These are phyloP conservation scores for Sindora glabra DNA, from an alignment of 306 rosid genomes.

Conservation along the genomic window DNA sequence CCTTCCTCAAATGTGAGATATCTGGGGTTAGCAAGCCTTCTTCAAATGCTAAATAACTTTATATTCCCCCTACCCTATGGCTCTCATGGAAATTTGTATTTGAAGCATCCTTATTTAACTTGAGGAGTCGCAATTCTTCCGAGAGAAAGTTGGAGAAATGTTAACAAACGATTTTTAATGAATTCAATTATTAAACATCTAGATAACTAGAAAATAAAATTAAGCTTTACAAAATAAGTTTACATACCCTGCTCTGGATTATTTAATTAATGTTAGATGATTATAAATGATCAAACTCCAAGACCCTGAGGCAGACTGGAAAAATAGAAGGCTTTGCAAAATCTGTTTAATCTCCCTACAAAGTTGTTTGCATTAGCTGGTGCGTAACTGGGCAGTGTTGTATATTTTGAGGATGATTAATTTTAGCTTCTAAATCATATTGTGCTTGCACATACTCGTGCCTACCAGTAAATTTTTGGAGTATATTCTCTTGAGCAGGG, in stretches of 20 bases:
- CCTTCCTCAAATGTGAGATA: conserved; percentile 10
- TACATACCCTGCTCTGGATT: background rate
- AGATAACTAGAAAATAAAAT: background rate
- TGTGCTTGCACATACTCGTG: background rate
- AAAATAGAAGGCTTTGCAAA: background rate
- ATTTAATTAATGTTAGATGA: background rate
- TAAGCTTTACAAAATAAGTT: conserved; percentile 2
- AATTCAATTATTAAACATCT: background rate
- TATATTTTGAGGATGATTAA: conserved; percentile 1
- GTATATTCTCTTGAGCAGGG: too few species aligned
- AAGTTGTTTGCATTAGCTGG: conserved; percentile 2
- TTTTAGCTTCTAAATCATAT: background rate
- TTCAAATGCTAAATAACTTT: background rate
- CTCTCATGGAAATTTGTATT: background rate
- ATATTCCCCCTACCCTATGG: background rate
- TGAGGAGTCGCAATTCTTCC: too few species aligned
- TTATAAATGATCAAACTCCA: background rate
- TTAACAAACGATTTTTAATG: too few species aligned
- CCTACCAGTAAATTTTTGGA: background rate
- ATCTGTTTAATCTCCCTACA: too few species aligned
- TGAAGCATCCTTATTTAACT: background rate
- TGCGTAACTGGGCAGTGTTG: background rate
- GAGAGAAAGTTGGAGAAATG: too few species aligned
- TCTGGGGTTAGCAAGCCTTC: background rate
- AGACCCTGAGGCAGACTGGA: background rate